These are phyloP conservation scores for Endocarpon pusillum DNA, from an alignment of 495 filamentous ascomycete species.

Conservation along the genomic window DNA sequence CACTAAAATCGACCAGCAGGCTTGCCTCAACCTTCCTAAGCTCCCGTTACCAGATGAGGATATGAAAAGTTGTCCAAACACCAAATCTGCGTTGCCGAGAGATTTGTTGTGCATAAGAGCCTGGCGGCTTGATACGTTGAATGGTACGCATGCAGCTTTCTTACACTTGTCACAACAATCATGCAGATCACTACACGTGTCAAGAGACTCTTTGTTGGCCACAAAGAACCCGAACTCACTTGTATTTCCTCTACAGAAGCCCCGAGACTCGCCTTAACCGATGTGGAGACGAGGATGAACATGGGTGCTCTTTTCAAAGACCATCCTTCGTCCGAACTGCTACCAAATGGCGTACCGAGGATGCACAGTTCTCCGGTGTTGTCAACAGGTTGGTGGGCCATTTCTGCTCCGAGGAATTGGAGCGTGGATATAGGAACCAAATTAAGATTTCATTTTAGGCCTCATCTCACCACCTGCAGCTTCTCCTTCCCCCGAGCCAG, in stretches of 20 bases:
- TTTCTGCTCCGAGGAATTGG: neutral
- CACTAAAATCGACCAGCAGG: too few relatives aligned
- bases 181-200: neutral
- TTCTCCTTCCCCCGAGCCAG: constrained; percentile 19
- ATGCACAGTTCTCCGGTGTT: neutral
- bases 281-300: constrained; percentile 4
- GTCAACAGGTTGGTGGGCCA: neutral
- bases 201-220: neutral
- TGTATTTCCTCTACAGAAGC: constrained; percentile 5
- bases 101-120: neutral
- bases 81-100: constrained; percentile 1
- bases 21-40: too few relatives aligned
- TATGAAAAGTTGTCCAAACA: constrained; percentile 1
- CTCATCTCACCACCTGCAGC: constrained; percentile 11
- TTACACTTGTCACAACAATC: neutral
- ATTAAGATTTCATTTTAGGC: neutral
- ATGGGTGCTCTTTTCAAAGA: neutral
- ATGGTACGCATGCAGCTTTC: neutral
- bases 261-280: constrained; percentile 13
- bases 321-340: neutral
- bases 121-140: neutral
- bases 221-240: neutral
- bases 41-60: neutral
- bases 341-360: neutral
- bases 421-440: neutral